Base-by-base conservation (phyloP, 2,329 filamentous ascomycete species). In the Sporothrix dimorphospora region DNA sequence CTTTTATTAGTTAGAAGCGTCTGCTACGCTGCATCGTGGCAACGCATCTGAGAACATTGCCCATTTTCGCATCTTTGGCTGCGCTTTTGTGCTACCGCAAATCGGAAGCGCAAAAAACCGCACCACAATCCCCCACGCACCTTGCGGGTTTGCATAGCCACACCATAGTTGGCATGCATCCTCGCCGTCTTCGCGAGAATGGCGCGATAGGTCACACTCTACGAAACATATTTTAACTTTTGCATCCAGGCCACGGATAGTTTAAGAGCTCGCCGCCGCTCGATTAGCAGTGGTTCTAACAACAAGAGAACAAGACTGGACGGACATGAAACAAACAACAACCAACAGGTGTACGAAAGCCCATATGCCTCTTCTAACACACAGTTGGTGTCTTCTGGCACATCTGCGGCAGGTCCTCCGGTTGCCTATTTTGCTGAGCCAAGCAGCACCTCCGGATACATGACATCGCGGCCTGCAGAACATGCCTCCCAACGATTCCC, bases 281-380 rank as follows among this genome's bases (percentile, higher is more conserved):
- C 59, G 3, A 19, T 19, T 14, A 65, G 59, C 59, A 24, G 21
- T 16, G 59, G 21, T 2, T 65, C 38, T 4, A 45, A 65, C 38
- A 65, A 65, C 38, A 65, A 65, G 38, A 42, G 59, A 45, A 65
- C 59, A 14, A 65, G 59, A 12, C 38, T 65, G 12, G 59, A 45
- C 27, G 59, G 38, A 12, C 57, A 63, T 12, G 34, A n/a, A n/a
- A 21, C 19, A 19, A 12, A 65, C 24, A 30, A 21, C 14, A 27
- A 47, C 42, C 42, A 49, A 6, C 42, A 49, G 3, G 5, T 19
- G 21, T 27, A 45, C 11, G 21, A 16, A 14, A 40, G 6, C 4
- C 38, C n/a, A 21, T 30, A 65, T 34, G 42, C 24, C 14, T 34
- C 63, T 27, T 34, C 21, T 14, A n/a, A 49, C 7, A 4, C 16